These are phyloP conservation scores for Hirsutella minnesotensis DNA, from an alignment of 2,329 filamentous ascomycete species.

Conservation along the genomic window DNA sequence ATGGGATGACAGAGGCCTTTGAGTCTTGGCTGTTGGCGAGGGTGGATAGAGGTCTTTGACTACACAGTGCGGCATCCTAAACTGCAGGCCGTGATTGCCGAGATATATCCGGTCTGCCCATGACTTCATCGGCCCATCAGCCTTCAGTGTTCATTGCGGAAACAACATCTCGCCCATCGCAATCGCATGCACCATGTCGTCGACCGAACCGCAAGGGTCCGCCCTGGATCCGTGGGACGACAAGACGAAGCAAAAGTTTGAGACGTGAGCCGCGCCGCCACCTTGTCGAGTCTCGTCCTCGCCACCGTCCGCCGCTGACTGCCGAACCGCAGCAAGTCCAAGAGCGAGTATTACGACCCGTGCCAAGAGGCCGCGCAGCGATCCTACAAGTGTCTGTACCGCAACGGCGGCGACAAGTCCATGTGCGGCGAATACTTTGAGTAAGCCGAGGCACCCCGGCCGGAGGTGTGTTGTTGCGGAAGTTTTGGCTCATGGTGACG, in stretches of 20 bases:
- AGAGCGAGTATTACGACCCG: slow-evolving; percentile 87
- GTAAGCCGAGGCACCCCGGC: slow-evolving; percentile 40
- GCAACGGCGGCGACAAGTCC: slow-evolving; percentile 76
- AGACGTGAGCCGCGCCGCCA: slow-evolving; percentile 35
- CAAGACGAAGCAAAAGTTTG: slow-evolving; percentile 51
- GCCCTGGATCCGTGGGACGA: slow-evolving; percentile 38
- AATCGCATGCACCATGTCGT: background rate
- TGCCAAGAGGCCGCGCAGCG: slow-evolving; percentile 83
- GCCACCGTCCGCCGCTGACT: background rate
- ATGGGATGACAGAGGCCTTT: too few relatives aligned
- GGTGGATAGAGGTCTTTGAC: too few relatives aligned
- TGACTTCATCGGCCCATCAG: slow-evolving; percentile 4
- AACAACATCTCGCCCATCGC: background rate
- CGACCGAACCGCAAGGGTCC: slow-evolving; percentile 7
- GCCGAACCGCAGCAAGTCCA: slow-evolving; percentile 54
- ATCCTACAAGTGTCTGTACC: slow-evolving; percentile 78
- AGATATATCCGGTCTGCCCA: slow-evolving; percentile 8
- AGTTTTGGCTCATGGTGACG: background rate
- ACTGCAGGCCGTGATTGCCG: slow-evolving; percentile 3
- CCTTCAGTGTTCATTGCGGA: background rate
- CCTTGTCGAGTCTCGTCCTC: background rate
- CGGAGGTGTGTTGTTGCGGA: background rate
- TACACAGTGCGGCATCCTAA: background rate
- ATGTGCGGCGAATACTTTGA: slow-evolving; percentile 96
- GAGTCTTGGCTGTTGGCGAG: too few relatives aligned